Percentiles rank a stretch among this genome's conserved stretches.
These are phyloP conservation scores for Phytophthora foliorum DNA, from an alignment of 352 stramenopile species.

Conservation along the genomic window DNA sequence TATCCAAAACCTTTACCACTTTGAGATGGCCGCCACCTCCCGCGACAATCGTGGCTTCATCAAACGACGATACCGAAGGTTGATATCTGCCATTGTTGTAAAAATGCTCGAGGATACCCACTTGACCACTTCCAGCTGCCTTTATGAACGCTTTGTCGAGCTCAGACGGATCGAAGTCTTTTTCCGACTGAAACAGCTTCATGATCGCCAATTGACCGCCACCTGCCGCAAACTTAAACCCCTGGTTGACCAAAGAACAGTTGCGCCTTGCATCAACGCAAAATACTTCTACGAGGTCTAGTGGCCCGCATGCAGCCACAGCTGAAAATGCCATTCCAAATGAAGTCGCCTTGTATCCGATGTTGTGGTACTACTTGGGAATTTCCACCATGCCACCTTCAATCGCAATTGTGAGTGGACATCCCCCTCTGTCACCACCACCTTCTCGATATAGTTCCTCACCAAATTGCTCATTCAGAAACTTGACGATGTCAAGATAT, in stretches of 20 bases:
- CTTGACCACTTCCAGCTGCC: not conserved
- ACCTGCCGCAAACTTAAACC: not conserved
- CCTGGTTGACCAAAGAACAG: not conserved
- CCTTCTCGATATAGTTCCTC: not conserved
- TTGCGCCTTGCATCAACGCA: not conserved
- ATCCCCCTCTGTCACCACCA: not conserved
- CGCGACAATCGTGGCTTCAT: not conserved
- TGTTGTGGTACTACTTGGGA: slow-evolving; percentile 1
- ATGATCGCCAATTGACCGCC: not conserved
- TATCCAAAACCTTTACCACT: slow-evolving; percentile 1
- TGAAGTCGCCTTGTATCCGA: not conserved
- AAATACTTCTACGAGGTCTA: slow-evolving; percentile 5
- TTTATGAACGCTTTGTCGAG: not conserved
- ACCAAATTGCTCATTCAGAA: slow-evolving; percentile 6
- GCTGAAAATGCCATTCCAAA: slow-evolving; percentile 3
- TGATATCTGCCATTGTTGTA: slow-evolving; percentile 1
- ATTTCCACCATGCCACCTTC: slow-evolving; percentile 4
- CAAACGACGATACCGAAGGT: not conserved
- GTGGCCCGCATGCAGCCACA: not conserved
- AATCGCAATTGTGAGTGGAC: slow-evolving; percentile 4
- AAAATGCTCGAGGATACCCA: not conserved
- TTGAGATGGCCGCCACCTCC: slow-evolving; percentile 3
- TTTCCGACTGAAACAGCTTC: not conserved
- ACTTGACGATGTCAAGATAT: not conserved
- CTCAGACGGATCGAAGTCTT: not conserved